Evolutionary conservation across 441 rosid species (phyloP).

Genomic region (Syzygium malaccense): DNA sequence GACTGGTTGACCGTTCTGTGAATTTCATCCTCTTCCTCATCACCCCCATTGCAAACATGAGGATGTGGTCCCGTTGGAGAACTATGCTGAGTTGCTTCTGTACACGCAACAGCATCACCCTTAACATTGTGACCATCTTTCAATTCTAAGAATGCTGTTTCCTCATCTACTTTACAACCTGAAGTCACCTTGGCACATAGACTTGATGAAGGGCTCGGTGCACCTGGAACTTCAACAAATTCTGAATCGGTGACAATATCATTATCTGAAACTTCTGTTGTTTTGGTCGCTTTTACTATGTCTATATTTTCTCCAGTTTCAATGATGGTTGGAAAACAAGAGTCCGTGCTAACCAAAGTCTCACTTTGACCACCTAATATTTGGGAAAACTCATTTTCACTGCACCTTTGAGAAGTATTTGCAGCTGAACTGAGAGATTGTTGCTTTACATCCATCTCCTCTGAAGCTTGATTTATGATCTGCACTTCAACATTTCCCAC

Average conservation of each 20-base stretch:
- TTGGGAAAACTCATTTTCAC: slow-evolving; percentile 16
- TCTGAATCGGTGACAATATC: neutral
- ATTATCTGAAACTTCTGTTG: slow-evolving; percentile 4
- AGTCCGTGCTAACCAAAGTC: slow-evolving; percentile 6
- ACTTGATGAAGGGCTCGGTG: neutral
- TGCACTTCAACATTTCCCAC: slow-evolving; percentile 13
- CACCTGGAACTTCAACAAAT: neutral
- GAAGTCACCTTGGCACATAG: slow-evolving; percentile 13
- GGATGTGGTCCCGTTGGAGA: slow-evolving; percentile 15
- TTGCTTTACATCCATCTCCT: slow-evolving; percentile 2
- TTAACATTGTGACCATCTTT: slow-evolving; percentile 1
- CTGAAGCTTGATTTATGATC: slow-evolving; percentile 13
- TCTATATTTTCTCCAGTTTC: slow-evolving; percentile 12
- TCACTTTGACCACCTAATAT: slow-evolving; percentile 10
- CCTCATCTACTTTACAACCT: slow-evolving; percentile 19
- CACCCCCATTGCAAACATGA: slow-evolving; percentile 9
- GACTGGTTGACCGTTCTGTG: neutral
- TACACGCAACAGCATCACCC: neutral
- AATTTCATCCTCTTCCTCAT: slow-evolving; percentile 19
- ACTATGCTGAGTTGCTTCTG: slow-evolving; percentile 10
- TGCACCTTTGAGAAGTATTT: slow-evolving; percentile 10
- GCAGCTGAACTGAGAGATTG: slow-evolving; percentile 1
- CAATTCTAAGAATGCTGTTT: slow-evolving; percentile 12
- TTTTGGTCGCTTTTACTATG: neutral
- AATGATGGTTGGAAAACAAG: slow-evolving; percentile 8